Conservation (phyloP, 805 yeast genomes). For the Pichia exigua region DNA sequence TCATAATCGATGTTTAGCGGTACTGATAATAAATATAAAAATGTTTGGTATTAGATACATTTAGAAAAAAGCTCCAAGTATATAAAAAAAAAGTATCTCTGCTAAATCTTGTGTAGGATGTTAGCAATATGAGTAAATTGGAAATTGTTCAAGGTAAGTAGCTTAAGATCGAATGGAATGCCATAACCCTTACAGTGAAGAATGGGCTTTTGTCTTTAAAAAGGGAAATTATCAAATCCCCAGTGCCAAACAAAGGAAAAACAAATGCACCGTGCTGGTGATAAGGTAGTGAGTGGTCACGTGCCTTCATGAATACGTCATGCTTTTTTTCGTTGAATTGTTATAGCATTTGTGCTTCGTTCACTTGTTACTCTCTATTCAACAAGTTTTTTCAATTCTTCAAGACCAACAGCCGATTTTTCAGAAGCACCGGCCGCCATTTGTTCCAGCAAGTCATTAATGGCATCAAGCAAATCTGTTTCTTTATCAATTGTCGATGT, state of each 20-base stretch:
- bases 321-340: too few relatives aligned
- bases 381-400: background rate
- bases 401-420: background rate
- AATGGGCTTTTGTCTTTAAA: background rate
- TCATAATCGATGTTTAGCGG: background rate
- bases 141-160: background rate
- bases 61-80: background rate
- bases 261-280: too few relatives aligned
- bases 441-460: background rate
- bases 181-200: background rate
- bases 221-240: too few relatives aligned
- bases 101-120: background rate
- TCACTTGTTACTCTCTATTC: too few relatives aligned
- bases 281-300: too few relatives aligned
- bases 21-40: too few relatives aligned
- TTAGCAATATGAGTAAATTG: background rate
- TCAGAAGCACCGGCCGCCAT: background rate
- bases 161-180: background rate
- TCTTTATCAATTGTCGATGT: background rate
- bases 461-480: constrained; percentile 3
- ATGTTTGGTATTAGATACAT: background rate
- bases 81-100: background rate
- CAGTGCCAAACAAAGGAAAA: too few relatives aligned
- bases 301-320: background rate
- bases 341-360: too few relatives aligned